Evolutionary conservation across 2,329 filamentous ascomycete genomes (phyloP).

Genomic region (Colletotrichum lupini): DNA sequence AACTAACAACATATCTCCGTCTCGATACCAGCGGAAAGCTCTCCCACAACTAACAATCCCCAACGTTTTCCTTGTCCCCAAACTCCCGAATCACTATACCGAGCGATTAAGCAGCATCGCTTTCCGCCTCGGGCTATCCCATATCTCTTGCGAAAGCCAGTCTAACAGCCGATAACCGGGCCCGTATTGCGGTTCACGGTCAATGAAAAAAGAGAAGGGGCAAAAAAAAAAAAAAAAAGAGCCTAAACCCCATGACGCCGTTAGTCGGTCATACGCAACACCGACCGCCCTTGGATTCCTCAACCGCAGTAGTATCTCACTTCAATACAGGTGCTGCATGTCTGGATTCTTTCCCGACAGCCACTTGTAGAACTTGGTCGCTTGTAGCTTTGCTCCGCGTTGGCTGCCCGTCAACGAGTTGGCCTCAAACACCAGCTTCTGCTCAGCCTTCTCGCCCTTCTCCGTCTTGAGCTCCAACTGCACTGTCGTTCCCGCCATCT

Average conservation of each 20-base stretch:
- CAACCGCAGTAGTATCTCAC: not conserved
- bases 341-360: constrained; percentile 19
- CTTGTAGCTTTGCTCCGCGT: constrained; percentile 19
- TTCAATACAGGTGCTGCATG: constrained; percentile 20
- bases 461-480: constrained; percentile 19
- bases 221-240: not conserved
- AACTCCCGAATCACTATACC: not conserved
- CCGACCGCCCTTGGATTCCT: not conserved
- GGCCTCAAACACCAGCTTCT: constrained; percentile 10
- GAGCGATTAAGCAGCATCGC: not conserved
- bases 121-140: not conserved
- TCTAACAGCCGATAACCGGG: not conserved
- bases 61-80: not conserved
- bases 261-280: not conserved
- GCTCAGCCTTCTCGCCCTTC: constrained; percentile 11
- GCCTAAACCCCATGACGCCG: not conserved
- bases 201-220: not conserved
- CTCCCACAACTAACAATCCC: not conserved
- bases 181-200: not conserved
- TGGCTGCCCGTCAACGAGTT: constrained; percentile 24
- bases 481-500: constrained; percentile 17
- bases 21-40: not conserved
- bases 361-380: constrained; percentile 31
- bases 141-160: not conserved
- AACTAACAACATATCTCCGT: not conserved